Evolutionary conservation across 2,329 filamentous ascomycete genomes (phyloP), one percentile per base, ranked within the genome.

Genomic region (Botrytis squamosa): DNA sequence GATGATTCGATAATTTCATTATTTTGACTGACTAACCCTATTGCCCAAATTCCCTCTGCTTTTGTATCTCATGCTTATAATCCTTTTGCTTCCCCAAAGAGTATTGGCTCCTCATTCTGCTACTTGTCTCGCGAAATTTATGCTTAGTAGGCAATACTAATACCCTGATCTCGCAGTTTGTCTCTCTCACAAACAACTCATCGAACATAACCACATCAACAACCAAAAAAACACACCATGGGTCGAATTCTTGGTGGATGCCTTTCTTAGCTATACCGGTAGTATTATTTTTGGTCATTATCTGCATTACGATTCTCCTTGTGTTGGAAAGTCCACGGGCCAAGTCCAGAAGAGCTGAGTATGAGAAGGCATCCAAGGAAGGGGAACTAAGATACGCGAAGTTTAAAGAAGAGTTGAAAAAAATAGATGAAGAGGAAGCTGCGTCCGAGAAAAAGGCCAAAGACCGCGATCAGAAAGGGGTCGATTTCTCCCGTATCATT

Each of bases 401-500:
- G 59, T 25, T 7, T 6, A 8, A n/a, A 38, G 38, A 38, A 38
- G 1, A 38, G 6, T 4, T 29, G 20, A 16, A 5, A 25, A 25
- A 16, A 16, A 8, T 12, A 60, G 57, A 25, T n/a, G 25, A 55
- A 55, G 0, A 7, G 12, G 5, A 55, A 18, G 14, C n/a, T 29
- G 52, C 25, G 52, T 3, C 3, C 12, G 7, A 29, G 0, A 40
- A 62, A 40, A 40, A 1, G 22, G 1, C 9, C 10, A 7, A 40
- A n/a, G 5, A 2, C 2, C 0, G 1, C 2, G 6, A 8, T 38
- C 12, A 62, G 59, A n/a, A 7, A 12, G 0, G 1, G 2, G 22
- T 25, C 22, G 59, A 40, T 16, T n/a, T 38, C 3, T 1, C 22
- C 36, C 38, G 59, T 4, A 40, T 40, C 36, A 0, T 40, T 16